Percentiles rank a stretch among this genome's conserved stretches.
phyloP scores from a whole-genome alignment of 2,329 filamentous ascomycete species.

The Cladosporium colombiae region DNA sequence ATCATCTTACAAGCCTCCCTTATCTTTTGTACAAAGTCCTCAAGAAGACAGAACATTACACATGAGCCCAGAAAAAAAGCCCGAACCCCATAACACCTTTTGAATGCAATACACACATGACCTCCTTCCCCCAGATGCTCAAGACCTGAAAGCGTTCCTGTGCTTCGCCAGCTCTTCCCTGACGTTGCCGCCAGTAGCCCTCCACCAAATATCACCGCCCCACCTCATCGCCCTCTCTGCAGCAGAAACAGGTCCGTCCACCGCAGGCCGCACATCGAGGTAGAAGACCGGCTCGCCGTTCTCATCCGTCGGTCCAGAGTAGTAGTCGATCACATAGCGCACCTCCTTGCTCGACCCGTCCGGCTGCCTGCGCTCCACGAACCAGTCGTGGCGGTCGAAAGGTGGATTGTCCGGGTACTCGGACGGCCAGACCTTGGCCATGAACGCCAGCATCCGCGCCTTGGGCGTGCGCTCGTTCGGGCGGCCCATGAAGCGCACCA shows the following conservation, averaged over 20 bases:
- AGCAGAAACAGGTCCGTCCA: slow-evolving; percentile 76
- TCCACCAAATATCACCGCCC: slow-evolving; percentile 94
- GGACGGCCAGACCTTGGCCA: slow-evolving; percentile 76
- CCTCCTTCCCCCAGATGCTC: background rate
- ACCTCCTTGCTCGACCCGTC: slow-evolving; percentile 73
- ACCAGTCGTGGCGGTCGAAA: slow-evolving; percentile 98
- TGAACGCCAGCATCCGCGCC: slow-evolving; percentile 76
- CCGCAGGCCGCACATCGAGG: slow-evolving; percentile 87
- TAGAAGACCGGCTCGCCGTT: slow-evolving; percentile 93
- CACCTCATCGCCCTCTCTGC: slow-evolving; percentile 82
- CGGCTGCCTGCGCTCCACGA: slow-evolving; percentile 69
- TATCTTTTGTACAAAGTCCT: background rate
- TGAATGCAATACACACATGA: background rate
- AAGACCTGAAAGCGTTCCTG: slow-evolving; percentile 10
- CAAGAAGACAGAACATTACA: background rate
- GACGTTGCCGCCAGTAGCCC: slow-evolving; percentile 72
- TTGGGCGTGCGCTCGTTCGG: slow-evolving; percentile 91
- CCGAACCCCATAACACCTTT: background rate
- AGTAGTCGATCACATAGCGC: slow-evolving; percentile 96
- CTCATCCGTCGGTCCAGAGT: slow-evolving; percentile 77
- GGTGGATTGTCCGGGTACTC: slow-evolving; percentile 80
- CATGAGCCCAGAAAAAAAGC: background rate
- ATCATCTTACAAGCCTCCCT: background rate
- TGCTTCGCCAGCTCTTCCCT: slow-evolving; percentile 46
- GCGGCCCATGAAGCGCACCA: slow-evolving; percentile 85